Percentiles rank a stretch among this genome's conserved stretches.
These are phyloP conservation scores for Pseudomicrostroma phylloplanum DNA, from an alignment of 1,284 basidiomycete genomes.

Conservation along the genomic window DNA sequence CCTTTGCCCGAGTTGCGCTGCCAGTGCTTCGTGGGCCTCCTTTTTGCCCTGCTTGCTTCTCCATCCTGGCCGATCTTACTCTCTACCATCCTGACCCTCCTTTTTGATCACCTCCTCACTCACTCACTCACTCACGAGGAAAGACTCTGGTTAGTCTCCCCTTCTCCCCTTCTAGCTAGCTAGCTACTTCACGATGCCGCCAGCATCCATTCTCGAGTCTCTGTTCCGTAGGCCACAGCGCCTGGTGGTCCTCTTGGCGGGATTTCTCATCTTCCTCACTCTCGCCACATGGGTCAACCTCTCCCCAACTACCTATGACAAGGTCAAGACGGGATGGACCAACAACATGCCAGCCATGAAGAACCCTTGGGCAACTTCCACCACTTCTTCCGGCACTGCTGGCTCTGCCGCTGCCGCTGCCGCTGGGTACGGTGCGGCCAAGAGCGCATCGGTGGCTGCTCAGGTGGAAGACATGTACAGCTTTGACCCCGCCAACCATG, in stretches of 20 bases:
- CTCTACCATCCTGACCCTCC: too few species aligned
- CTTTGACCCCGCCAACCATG: constrained; percentile 24
- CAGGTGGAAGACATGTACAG: constrained; percentile 35
- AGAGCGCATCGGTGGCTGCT: not conserved
- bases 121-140: too few species aligned
- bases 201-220: constrained; percentile 22
- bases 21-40: too few species aligned
- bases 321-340: constrained; percentile 18
- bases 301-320: constrained; percentile 19
- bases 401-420: constrained; percentile 6
- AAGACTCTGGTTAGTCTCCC: not conserved
- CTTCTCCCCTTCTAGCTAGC: not conserved
- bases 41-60: too few species aligned
- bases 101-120: too few species aligned
- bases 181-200: not conserved
- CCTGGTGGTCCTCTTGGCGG: constrained; percentile 28
- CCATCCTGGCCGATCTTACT: too few species aligned
- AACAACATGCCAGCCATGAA: constrained; percentile 18
- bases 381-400: not conserved
- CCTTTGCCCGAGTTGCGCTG: too few species aligned
- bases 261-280: constrained; percentile 30
- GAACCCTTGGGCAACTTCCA: constrained; percentile 17
- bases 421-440: not conserved
- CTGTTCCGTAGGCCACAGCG: constrained; percentile 36
- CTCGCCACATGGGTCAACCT: constrained; percentile 37